phyloP scores from a whole-genome alignment of 1,284 basidiomycete species.

The Coniophora puteana region DNA sequence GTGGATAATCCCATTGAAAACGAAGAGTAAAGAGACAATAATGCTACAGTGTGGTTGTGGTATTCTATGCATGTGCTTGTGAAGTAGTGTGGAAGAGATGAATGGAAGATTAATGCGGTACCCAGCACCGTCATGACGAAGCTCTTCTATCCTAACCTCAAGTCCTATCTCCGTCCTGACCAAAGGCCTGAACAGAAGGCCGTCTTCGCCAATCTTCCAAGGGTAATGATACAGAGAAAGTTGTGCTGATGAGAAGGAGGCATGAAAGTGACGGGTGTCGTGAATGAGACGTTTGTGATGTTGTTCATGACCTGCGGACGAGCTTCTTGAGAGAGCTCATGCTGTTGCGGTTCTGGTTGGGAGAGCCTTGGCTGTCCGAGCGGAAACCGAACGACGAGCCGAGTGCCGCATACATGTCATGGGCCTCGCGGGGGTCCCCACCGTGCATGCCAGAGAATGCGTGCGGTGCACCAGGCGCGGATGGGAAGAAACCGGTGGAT shows the following conservation, averaged over 20 bases:
- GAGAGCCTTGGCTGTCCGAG: constrained; percentile 19
- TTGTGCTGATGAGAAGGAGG: too few relatives aligned
- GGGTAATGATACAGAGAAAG: constrained; percentile 24
- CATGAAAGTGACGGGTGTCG: too few relatives aligned
- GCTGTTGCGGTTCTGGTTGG: constrained; percentile 11
- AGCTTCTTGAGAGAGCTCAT: constrained; percentile 27
- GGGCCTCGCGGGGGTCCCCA: constrained; percentile 63
- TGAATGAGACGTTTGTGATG: too few relatives aligned
- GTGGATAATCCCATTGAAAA: too few relatives aligned
- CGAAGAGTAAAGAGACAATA: too few relatives aligned
- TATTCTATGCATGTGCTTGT: too few relatives aligned
- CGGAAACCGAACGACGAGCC: constrained; percentile 30
- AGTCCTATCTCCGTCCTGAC: neutral
- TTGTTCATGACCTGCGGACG: constrained; percentile 24
- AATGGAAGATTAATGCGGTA: too few relatives aligned
- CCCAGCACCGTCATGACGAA: too few relatives aligned
- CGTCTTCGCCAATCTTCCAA: neutral
- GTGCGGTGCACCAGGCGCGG: constrained; percentile 53
- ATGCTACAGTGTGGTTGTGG: too few relatives aligned
- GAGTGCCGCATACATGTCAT: constrained; percentile 63
- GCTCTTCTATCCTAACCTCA: too few relatives aligned
- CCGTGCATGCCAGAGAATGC: constrained; percentile 61
- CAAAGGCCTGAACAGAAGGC: neutral
- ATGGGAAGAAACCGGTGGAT: constrained; percentile 60
- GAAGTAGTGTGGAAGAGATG: too few relatives aligned